Evolutionary conservation across 208 protist species (phyloP), one percentile per base, ranked within the genome.

Genomic region (Endotrypanum monterogeii): DNA sequence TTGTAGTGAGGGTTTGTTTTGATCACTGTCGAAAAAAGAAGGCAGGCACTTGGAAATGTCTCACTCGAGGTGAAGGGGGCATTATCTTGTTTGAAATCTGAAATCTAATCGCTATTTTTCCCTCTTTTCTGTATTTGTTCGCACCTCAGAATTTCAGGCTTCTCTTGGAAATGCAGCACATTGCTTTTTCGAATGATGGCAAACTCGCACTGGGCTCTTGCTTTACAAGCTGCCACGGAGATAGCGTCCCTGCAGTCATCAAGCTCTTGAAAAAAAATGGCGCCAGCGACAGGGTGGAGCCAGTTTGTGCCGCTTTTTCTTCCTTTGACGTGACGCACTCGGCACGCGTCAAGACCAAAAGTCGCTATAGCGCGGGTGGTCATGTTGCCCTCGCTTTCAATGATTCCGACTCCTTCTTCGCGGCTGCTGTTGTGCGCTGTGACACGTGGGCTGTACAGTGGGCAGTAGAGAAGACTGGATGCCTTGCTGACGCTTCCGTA

Each of bases 381-480:
- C 88, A 92, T 68, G 85, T 85, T 54, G 88, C 78, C 7, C 72
- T 93, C 11, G 68, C 41, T 1, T 90, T 89, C 67, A 73, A 69
- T 23, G 55, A 71, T 9, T 32, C 71, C 16, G 30, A 63, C 28
- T 60, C 68, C 28, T 87, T 89, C 65, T 89, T 96, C 77, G 75
- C 86, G 0, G 74, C 83, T 20, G 81, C 75, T 28, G 61, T 96
- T 23, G 73, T 94, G 25, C 89, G 91, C n/a, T 93, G 89, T 57
- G 91, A 96, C 70, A 96, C 91, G 9, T 94, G 91, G 89, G 78
- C 86, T 18, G 79, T 93, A 54, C 84, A 93, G 58, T 96, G 91
- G 91, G 86, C 67, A 14, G 81, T 94, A 0, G 70, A 80, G 25
- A 75, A 48, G 18, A 12, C 62, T 23, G 76, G 35, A 5, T 85